phyloP scores from a whole-genome alignment of 495 filamentous ascomycete genomes.

The Neurospora sublineolata region DNA sequence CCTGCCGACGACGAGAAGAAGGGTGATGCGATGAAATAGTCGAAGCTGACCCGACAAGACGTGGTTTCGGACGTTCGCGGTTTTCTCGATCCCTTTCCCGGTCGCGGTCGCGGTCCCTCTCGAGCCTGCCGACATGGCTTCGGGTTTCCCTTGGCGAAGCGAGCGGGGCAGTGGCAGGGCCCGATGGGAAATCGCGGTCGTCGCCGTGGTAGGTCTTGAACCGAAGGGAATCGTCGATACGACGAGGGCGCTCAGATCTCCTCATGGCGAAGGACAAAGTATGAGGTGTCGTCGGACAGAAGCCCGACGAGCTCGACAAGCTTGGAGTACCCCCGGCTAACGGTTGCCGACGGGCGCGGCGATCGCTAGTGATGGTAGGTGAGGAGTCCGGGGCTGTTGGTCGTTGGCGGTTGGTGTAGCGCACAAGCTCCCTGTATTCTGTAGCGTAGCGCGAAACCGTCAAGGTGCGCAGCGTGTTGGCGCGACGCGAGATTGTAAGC shows the following conservation, averaged over 20 bases:
- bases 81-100: not conserved
- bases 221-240: not conserved
- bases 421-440: not conserved
- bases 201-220: slow-evolving; percentile 4
- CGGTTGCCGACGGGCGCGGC: not conserved
- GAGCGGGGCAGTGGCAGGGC: not conserved
- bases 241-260: not conserved
- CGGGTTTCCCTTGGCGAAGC: not conserved
- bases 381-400: not conserved
- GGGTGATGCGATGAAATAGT: not conserved
- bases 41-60: not conserved
- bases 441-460: not conserved
- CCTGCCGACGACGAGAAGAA: not conserved
- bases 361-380: not conserved
- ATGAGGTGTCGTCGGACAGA: not conserved
- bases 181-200: not conserved
- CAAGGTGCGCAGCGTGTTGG: not conserved
- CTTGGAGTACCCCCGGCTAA: not conserved
- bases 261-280: not conserved
- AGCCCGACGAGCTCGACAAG: not conserved
- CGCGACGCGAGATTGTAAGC: not conserved
- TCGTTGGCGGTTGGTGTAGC: not conserved
- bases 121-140: not conserved
- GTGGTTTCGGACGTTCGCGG: not conserved
- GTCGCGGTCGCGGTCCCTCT: not conserved